Evolutionary conservation across 352 stramenopile species (phyloP).

Genomic region (Pythium oligandrum): DNA sequence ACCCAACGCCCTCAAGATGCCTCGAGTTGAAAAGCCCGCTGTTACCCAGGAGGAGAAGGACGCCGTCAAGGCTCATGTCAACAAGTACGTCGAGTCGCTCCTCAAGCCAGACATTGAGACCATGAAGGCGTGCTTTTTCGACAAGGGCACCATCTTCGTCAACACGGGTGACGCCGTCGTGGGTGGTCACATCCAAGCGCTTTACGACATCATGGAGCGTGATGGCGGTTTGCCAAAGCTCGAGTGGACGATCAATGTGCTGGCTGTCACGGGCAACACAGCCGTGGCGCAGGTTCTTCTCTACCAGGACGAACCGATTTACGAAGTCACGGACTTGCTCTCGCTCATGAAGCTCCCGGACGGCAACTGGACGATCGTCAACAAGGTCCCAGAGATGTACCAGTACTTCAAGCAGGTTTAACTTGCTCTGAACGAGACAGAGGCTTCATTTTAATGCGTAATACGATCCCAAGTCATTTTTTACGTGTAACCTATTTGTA

Average conservation of each 20-base stretch:
- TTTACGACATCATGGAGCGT: conserved; percentile 8
- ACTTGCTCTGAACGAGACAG: too few species aligned
- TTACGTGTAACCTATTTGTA: too few species aligned
- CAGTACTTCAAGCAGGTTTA: conserved; percentile 11
- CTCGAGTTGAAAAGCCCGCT: conserved; percentile 4
- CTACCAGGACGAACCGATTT: conserved; percentile 7
- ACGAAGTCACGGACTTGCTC: conserved; percentile 14
- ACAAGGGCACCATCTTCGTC: conserved; percentile 8
- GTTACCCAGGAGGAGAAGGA: not conserved
- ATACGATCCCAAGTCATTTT: too few species aligned
- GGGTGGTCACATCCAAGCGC: conserved; percentile 7
- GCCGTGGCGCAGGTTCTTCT: conserved; percentile 5
- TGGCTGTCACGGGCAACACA: conserved; percentile 3
- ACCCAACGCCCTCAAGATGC: not conserved
- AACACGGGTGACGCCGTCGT: not conserved
- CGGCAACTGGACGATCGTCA: conserved; percentile 12
- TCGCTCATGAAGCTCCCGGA: conserved; percentile 6
- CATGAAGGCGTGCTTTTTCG: conserved; percentile 9
- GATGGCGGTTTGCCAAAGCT: conserved; percentile 8
- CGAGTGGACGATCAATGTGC: conserved; percentile 9
- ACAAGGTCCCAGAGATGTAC: conserved; percentile 16
- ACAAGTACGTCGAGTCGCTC: conserved; percentile 6
- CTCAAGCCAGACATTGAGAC: conserved; percentile 9
- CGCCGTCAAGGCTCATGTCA: conserved; percentile 4
- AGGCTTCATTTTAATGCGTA: too few species aligned